Evolutionary conservation across 169 alveolate species (phyloP).

Genomic region (Condylostoma magnum): DNA sequence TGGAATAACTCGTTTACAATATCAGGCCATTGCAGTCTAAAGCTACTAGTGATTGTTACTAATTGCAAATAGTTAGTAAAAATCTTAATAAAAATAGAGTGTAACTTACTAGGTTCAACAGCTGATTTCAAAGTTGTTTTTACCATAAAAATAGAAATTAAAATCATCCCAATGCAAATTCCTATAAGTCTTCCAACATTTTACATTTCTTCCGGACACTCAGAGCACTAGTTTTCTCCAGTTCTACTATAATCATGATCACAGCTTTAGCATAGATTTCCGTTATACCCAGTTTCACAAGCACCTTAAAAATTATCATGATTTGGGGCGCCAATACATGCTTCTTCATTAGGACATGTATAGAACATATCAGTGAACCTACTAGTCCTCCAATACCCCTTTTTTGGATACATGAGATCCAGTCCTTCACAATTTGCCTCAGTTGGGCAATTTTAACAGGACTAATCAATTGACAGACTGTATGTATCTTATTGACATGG

Average conservation of each 20-base stretch:
- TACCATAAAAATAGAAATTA: conserved; percentile 6
- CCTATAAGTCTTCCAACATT: background rate
- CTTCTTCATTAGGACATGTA: conserved; percentile 22
- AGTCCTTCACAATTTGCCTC: conserved; percentile 54
- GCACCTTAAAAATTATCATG: background rate
- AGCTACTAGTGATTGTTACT: conserved; percentile 1
- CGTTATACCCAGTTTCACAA: conserved; percentile 16
- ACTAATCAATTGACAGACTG: too few species aligned
- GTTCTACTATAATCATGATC: background rate
- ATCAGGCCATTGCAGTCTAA: conserved; percentile 42
- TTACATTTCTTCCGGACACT: background rate
- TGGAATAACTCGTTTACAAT: conserved; percentile 13
- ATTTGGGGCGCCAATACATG: conserved; percentile 43
- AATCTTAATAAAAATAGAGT: conserved; percentile 31
- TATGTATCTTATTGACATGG: too few species aligned
- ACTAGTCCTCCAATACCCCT: conserved; percentile 52
- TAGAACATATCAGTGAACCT: conserved; percentile 27
- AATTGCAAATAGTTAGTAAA: conserved; percentile 39
- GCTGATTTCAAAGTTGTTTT: conserved; percentile 20
- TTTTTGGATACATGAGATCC: conserved; percentile 35
- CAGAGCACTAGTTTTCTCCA: background rate
- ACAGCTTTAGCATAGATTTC: conserved; percentile 10
- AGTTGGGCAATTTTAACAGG: conserved; percentile 8
- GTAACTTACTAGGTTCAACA: background rate
- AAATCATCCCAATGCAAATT: too few species aligned